Conservation (phyloP, 768 basidiomycete species). For the Trametes cingulata region DNA sequence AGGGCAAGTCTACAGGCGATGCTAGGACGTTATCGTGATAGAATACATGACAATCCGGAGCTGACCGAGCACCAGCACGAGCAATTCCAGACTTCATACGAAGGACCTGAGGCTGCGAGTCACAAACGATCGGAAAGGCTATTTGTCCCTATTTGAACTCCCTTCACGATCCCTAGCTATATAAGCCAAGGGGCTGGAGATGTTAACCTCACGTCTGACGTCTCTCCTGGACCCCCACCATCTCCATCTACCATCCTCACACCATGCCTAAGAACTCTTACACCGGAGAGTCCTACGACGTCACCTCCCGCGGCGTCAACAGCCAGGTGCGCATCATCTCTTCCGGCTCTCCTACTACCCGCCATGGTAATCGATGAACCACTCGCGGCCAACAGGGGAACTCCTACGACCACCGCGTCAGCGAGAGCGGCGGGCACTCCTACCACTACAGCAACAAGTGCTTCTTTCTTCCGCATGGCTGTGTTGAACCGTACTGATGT, state of each 20-base stretch:
- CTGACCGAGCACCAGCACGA: no score
- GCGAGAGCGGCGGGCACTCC: slow-evolving; percentile 41
- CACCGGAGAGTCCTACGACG: slow-evolving; percentile 23
- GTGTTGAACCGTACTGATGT: neutral
- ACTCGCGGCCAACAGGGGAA: slow-evolving; percentile 46
- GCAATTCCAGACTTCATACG: no score
- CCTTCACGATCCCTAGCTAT: no score
- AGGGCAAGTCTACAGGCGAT: no score
- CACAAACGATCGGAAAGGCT: no score
- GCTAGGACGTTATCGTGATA: no score
- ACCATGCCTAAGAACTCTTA: slow-evolving; percentile 21
- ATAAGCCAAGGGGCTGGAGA: no score
- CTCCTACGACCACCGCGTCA: slow-evolving; percentile 58
- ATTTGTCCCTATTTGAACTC: no score
- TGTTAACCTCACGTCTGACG: neutral
- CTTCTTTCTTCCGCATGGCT: slow-evolving; percentile 14
- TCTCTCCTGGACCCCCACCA: neutral
- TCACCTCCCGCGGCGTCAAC: slow-evolving; percentile 44
- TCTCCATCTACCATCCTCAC: neutral
- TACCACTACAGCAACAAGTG: slow-evolving; percentile 68
- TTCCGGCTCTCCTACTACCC: neutral
- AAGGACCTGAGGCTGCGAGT: no score
- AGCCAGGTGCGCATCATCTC: slow-evolving; percentile 42
- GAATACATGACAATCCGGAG: no score
- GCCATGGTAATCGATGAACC: neutral